A percentile compares a stretch with the other conserved stretches of the same genome.
phyloP scores from a whole-genome alignment of 176 grass and related monocot species.

The Ensete glaucum region DNA sequence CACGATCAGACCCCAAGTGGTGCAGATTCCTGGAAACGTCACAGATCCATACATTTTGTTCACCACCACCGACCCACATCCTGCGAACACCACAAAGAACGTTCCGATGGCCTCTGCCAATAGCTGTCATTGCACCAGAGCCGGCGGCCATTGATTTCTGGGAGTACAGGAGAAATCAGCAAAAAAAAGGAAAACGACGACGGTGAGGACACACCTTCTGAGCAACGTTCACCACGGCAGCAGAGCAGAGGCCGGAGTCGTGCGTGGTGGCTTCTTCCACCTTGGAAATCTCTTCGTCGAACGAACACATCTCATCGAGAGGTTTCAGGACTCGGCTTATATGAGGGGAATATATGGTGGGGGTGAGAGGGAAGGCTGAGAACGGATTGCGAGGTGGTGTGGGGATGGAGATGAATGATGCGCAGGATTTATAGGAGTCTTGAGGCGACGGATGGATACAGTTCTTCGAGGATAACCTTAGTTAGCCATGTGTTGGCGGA shows the following conservation, averaged over 20 bases:
- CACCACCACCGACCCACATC: slow-evolving; percentile 30
- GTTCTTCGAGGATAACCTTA: too few species aligned
- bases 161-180: neutral
- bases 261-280: neutral
- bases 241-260: neutral
- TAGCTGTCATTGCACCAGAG: neutral
- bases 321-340: neutral
- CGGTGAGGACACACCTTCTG: neutral
- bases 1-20: slow-evolving; percentile 29
- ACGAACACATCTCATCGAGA: neutral
- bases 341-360: neutral
- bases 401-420: too few species aligned
- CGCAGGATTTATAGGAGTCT: too few species aligned
- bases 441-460: too few species aligned
- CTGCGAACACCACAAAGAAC: slow-evolving; percentile 17
- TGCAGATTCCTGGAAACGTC: slow-evolving; percentile 32
- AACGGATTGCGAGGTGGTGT: neutral
- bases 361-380: neutral
- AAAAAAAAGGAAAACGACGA: neutral
- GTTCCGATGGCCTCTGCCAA: slow-evolving; percentile 16
- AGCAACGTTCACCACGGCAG: neutral
- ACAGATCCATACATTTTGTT: slow-evolving; percentile 40
- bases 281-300: neutral
- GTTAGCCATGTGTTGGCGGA: too few species aligned
- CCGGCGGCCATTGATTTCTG: neutral